Evolutionary conservation across 495 filamentous ascomycete genomes (phyloP).

Genomic region (Aspergillus panamensis): DNA sequence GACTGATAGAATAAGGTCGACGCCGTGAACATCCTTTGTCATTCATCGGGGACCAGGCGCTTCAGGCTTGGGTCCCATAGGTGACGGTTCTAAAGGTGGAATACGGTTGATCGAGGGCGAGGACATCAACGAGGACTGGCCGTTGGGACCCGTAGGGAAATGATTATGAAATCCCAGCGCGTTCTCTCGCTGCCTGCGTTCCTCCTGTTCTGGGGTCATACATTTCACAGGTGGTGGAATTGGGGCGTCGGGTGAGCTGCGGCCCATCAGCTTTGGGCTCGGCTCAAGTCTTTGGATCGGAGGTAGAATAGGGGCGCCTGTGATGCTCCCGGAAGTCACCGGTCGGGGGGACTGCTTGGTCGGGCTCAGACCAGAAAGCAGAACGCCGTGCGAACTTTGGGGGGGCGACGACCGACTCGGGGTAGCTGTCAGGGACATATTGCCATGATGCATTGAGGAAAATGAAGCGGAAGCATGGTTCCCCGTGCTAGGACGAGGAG

Average conservation of each 20-base stretch:
- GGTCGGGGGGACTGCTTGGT: conserved; percentile 64
- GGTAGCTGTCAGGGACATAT: conserved; percentile 28
- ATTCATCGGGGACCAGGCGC: conserved; percentile 6
- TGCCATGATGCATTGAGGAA: conserved; percentile 27
- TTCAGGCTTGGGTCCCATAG: conserved; percentile 28
- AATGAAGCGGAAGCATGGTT: conserved; percentile 33
- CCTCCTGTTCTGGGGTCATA: conserved; percentile 49
- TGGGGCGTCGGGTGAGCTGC: conserved; percentile 46
- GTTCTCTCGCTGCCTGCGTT: conserved; percentile 42
- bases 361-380: conserved; percentile 66
- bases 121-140: conserved; percentile 30
- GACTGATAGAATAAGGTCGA: too few species aligned
- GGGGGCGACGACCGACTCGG: conserved; percentile 42
- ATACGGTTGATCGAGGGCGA: conserved; percentile 41
- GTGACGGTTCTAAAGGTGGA: conserved; percentile 34
- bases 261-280: conserved; percentile 47
- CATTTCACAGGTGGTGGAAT: conserved; percentile 46
- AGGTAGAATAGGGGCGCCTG: conserved; percentile 46
- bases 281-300: conserved; percentile 49
- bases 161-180: conserved; percentile 30
- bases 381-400: conserved; percentile 51
- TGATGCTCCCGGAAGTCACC: conserved; percentile 43
- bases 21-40: not conserved
- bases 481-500: conserved; percentile 30
- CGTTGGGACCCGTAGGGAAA: conserved; percentile 22